Base-by-base conservation (phyloP, 1,284 basidiomycete genomes). In the Apiotrichum domesticum region DNA sequence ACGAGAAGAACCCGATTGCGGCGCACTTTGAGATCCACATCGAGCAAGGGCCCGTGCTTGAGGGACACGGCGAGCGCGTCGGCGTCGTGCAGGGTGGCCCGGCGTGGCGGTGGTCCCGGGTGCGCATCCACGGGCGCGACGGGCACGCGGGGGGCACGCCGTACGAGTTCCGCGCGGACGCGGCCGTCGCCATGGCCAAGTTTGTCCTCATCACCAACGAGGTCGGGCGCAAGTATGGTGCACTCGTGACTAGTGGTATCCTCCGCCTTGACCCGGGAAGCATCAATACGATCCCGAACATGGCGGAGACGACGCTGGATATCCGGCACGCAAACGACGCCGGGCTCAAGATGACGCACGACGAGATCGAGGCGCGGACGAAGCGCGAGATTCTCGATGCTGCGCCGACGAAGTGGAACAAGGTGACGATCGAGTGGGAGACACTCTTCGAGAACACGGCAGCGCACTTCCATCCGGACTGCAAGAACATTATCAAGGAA, bases 1-100 rank as follows among this genome's bases (percentile, higher is more conserved):
- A 58, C 60, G 15, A 54, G n/a, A 32, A 45, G 1, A 63, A 51
- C 45, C 65, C 63, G 4, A 57, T 70, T 37, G 62, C 44, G 21
- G 68, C 68, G 6, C 68, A 70, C 54, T 70, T 70, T 52, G 68
- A 70, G 62, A 46, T 70, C 15, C 68, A 70, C 58, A 70, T 70
- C 37, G 68, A 70, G 58, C 68, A 70, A 48, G 68, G 68, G 9
- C 68, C 68, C 6, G 62, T 70, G 8, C 59, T 70, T 40, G 63
- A 66, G 55, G 42, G 33, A 5, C 53, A 54, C 14, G 45, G 41
- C 39, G 41, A 58, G 42, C 57, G 55, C 34, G 55, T 66, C 41
- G 63, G 59, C 15, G 55, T 63, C 41, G 66, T 70, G n/a, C 50
- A 37, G 10, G 68, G 68, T 34, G 68, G 61, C 10, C 68, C 69